Conservation (phyloP, 768 basidiomycete species). For the Amanita muscaria region DNA sequence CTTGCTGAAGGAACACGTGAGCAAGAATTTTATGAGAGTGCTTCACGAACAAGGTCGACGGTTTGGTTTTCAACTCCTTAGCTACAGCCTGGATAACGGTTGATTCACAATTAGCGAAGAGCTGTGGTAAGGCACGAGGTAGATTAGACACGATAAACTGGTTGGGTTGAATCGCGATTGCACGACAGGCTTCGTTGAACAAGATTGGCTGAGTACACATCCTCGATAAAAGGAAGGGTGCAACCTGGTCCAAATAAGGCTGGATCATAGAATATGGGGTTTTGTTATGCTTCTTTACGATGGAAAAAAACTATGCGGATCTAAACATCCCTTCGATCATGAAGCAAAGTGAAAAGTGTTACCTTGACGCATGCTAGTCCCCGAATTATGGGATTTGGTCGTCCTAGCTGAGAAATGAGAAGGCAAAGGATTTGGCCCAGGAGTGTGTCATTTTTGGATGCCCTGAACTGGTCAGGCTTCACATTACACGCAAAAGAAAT, state of each 20-base stretch:
- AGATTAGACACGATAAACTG: constrained; percentile 62
- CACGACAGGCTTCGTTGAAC: constrained; percentile 58
- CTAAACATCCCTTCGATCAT: not conserved
- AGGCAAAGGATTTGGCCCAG: constrained; percentile 52
- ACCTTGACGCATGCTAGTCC: constrained; percentile 65
- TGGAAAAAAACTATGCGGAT: constrained; percentile 39
- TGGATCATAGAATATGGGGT: constrained; percentile 55
- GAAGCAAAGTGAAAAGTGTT: constrained; percentile 13
- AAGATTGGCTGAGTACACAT: constrained; percentile 50
- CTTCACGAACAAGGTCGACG: constrained; percentile 46
- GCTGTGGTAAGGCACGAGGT: constrained; percentile 53
- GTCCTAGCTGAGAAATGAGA: constrained; percentile 58
- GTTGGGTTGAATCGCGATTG: constrained; percentile 45
- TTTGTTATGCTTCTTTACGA: constrained; percentile 53
- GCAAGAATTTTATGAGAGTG: constrained; percentile 55
- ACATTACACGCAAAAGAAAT: not conserved
- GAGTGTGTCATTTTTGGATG: constrained; percentile 40
- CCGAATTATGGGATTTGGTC: constrained; percentile 59
- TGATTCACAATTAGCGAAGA: constrained; percentile 56
- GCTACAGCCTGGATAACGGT: constrained; percentile 57
- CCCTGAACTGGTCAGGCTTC: constrained; percentile 16
- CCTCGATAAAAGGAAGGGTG: constrained; percentile 53
- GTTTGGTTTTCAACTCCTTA: constrained; percentile 34
- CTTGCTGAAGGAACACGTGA: constrained; percentile 52
- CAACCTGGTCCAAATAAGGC: constrained; percentile 62